Evolutionary conservation across 176 grass and related monocot genomes (phyloP), one percentile per base, ranked within the genome.

Genomic region (Bromus sterilis): DNA sequence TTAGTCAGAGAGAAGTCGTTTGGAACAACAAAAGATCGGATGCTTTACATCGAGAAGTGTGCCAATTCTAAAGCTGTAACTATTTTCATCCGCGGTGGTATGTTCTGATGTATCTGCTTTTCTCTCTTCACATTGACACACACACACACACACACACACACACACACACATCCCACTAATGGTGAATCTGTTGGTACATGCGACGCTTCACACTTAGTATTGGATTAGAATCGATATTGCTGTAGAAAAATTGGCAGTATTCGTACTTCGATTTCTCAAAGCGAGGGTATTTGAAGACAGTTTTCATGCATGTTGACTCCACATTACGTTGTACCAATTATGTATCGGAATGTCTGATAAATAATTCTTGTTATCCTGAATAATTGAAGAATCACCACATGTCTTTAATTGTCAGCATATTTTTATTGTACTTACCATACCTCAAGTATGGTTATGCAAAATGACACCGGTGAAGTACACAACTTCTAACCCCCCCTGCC

Each of bases 1-100:
- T 75, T 99, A 44, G 96, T 99, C 39, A 91, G 96, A 91, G 96
- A 95, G 62, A 95, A 99, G 40, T 93, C 96, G 70, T 99, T 99
- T 49, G 96, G 96, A 62, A 99, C 96, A 37, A 99, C 93, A 37
- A 95, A 93, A 82, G 96, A 99, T 66, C 84, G 89, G 66, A 99
- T 95, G 93, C 82, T 99, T 56, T 95, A 95, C 81, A 95, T 99
- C 15, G 96, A 99, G 20, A 68, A 86, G 63, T 99, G 96, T 86
- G 96, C 96, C 31, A 99, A 99, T 59, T 95, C 93, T 32, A 91
- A 89, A 77, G 96, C 96, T 83, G 93, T 95, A 49, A 99, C 96
- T 34, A 95, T 95, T 69, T 95, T 99, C 87, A 99, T 99, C 80
- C 96, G 93, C 55, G 96, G 96, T 56, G 96, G 91, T 99, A 93